Conservation (phyloP, 371 early-diverging fungal species). For the Capniomyces stellatus region DNA sequence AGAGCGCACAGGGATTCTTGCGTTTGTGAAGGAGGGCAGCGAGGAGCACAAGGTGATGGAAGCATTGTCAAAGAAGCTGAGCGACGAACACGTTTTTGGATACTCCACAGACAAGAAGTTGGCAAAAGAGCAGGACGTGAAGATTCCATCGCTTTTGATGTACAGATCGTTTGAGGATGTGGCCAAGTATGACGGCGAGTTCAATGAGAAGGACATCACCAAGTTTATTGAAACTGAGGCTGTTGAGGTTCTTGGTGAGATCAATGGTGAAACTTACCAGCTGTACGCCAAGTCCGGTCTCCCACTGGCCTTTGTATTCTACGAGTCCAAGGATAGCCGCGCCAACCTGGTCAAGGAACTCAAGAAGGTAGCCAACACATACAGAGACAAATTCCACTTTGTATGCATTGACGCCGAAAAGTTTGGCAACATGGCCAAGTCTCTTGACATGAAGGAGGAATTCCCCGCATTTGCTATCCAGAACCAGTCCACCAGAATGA, state of each 20-base stretch:
- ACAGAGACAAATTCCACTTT: conserved; percentile 71
- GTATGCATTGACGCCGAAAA: conserved; percentile 73
- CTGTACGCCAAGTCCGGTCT: conserved; percentile 61
- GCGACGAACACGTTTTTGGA: conserved; percentile 76
- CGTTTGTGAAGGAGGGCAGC: conserved; percentile 36
- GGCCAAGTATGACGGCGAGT: conserved; percentile 34
- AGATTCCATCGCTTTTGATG: conserved; percentile 47
- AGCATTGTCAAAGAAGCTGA: conserved; percentile 45
- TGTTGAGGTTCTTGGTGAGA: conserved; percentile 73
- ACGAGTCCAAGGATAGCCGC: conserved; percentile 38
- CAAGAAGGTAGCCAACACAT: conserved; percentile 53
- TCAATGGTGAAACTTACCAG: conserved; percentile 70
- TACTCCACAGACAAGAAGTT: conserved; percentile 28
- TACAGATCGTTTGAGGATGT: conserved; percentile 86
- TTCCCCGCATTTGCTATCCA: conserved; percentile 92
- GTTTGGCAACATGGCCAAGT: conserved; percentile 67
- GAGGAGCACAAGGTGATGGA: conserved; percentile 42
- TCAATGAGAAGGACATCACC: conserved; percentile 32
- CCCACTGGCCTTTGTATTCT: conserved; percentile 79
- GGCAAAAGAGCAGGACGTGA: conserved; percentile 29
- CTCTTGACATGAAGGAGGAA: conserved; percentile 57
- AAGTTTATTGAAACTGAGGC: conserved; percentile 54
- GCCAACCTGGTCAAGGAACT: conserved; percentile 13
- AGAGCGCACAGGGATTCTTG: conserved; percentile 78
- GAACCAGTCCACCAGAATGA: conserved; percentile 39